Conservation (phyloP, 2,329 filamentous ascomycete genomes). For the Arthrinium phaeospermum region DNA sequence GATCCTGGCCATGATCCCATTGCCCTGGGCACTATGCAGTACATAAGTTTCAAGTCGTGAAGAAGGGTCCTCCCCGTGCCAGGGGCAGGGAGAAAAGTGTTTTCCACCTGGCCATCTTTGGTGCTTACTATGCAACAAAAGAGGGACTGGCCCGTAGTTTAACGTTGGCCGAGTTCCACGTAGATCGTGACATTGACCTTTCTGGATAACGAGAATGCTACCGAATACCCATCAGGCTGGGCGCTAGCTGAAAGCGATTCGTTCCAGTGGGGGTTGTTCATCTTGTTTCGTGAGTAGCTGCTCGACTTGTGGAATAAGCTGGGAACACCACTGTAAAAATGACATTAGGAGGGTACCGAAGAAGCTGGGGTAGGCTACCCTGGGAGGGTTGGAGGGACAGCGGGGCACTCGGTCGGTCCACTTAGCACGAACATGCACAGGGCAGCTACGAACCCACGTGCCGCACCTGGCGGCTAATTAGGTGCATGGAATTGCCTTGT, state of each 20-base stretch:
- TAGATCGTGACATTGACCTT: slow-evolving; percentile 1
- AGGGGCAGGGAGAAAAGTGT: neutral
- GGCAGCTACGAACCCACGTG: slow-evolving; percentile 1
- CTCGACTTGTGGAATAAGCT: too few species aligned
- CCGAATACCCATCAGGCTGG: neutral
- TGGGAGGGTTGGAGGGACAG: neutral
- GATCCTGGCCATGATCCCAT: neutral
- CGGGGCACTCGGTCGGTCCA: too few species aligned
- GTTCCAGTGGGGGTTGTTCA: neutral
- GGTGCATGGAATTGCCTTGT: neutral
- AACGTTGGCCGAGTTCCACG: neutral
- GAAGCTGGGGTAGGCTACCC: neutral
- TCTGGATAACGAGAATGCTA: neutral
- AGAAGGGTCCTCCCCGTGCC: neutral
- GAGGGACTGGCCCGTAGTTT: neutral
- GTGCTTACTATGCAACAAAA: neutral
- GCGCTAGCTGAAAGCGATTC: neutral
- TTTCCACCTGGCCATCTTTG: neutral
- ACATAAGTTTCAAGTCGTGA: neutral
- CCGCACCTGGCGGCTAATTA: neutral
- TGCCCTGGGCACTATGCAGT: neutral
- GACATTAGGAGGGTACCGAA: neutral
- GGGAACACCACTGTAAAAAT: too few species aligned
- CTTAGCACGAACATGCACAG: neutral
- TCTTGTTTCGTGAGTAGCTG: too few species aligned